phyloP scores from a whole-genome alignment of 2,329 filamentous ascomycete genomes.

The Sarocladium brachiariae region DNA sequence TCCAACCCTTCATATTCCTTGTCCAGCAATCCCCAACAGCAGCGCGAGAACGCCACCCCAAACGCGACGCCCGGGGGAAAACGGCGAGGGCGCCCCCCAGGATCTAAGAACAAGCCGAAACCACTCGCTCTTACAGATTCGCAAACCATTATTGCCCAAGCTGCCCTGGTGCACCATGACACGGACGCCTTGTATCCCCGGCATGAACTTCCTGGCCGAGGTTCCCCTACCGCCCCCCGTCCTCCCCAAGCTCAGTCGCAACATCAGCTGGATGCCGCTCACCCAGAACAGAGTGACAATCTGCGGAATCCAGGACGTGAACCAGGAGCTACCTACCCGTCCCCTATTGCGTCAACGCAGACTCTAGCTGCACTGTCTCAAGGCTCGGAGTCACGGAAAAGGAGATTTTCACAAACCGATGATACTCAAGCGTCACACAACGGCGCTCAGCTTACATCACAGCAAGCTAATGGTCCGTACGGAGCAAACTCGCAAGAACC shows the following conservation, averaged over 20 bases:
- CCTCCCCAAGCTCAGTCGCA: background rate
- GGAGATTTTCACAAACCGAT: background rate
- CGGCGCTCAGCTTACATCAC: background rate
- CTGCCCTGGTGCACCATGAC: background rate
- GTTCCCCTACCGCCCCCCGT: background rate
- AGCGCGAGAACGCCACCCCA: conserved; percentile 6
- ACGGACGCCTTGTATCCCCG: background rate
- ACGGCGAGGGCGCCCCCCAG: conserved; percentile 36
- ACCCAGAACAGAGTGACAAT: background rate
- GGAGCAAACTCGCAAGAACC: background rate
- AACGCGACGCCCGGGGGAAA: conserved; percentile 17
- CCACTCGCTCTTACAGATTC: background rate
- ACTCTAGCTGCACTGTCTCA: background rate
- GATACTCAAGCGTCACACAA: background rate
- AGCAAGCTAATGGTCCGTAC: background rate
- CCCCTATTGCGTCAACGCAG: background rate
- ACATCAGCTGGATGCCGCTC: background rate
- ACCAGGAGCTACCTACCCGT: background rate
- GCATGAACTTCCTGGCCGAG: background rate
- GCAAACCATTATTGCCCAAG: background rate
- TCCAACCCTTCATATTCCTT: background rate
- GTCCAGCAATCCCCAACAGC: background rate
- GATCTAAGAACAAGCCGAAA: conserved; percentile 37
- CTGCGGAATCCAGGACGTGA: background rate
- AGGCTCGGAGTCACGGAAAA: background rate